Conservation (phyloP, 768 basidiomycete genomes). For the Fibroporia radiculosa region DNA sequence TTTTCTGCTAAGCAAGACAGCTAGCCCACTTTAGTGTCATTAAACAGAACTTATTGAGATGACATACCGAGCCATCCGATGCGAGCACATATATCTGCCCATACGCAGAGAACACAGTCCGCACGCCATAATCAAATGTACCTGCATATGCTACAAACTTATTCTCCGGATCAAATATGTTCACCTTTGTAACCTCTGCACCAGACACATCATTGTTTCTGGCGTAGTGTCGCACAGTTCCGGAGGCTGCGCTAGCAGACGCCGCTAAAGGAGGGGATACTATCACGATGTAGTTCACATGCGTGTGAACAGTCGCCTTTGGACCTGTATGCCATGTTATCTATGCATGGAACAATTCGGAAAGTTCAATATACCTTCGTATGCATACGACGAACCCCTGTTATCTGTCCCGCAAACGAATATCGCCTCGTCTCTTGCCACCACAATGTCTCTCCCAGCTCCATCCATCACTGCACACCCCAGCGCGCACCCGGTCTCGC, state of each 20-base stretch:
- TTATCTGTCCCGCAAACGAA: conserved; percentile 80
- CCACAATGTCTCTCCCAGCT: conserved; percentile 63
- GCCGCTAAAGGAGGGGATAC: conserved; percentile 80
- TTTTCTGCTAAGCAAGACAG: conserved; percentile 67
- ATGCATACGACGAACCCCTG: conserved; percentile 78
- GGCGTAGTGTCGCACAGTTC: conserved; percentile 69
- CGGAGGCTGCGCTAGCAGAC: conserved; percentile 53
- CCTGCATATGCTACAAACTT: conserved; percentile 83
- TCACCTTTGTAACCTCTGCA: conserved; percentile 68
- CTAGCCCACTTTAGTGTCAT: conserved; percentile 25
- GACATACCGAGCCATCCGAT: conserved; percentile 63
- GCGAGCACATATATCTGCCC: conserved; percentile 72
- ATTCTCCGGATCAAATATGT: conserved; percentile 87
- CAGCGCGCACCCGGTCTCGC: conserved; percentile 79
- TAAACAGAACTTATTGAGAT: not conserved
- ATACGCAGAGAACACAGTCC: conserved; percentile 78
- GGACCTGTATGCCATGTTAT: conserved; percentile 37
- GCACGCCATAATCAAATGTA: conserved; percentile 74
- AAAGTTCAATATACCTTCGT: conserved; percentile 59
- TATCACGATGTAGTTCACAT: conserved; percentile 82
- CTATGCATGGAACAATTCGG: not conserved
- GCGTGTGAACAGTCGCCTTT: conserved; percentile 71
- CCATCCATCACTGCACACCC: conserved; percentile 83
- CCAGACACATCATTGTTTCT: conserved; percentile 36
- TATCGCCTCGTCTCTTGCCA: conserved; percentile 89